phyloP scores from a whole-genome alignment of 2,329 filamentous ascomycete species.

The Ophiostoma quercus region DNA sequence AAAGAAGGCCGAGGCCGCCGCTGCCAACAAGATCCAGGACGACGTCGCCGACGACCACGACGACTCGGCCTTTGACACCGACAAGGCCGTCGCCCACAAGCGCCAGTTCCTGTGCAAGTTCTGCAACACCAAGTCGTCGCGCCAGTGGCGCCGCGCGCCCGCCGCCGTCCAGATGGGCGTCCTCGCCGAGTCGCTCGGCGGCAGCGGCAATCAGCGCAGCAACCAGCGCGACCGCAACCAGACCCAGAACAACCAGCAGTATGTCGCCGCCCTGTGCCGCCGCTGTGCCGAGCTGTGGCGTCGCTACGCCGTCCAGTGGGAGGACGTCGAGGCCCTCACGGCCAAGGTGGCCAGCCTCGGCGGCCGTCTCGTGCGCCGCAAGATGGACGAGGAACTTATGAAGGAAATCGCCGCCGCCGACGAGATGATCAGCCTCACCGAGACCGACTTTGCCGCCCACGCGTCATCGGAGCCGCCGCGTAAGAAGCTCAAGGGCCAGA shows the following conservation, averaged over 20 bases:
- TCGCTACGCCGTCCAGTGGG: slow-evolving; percentile 92
- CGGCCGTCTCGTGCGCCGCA: slow-evolving; percentile 77
- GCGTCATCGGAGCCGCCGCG: slow-evolving; percentile 49
- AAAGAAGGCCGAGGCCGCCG: slow-evolving; percentile 63
- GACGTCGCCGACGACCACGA: slow-evolving; percentile 90
- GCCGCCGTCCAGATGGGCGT: slow-evolving; percentile 47
- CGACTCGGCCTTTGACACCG: slow-evolving; percentile 90
- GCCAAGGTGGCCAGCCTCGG: slow-evolving; percentile 80
- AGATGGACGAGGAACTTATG: slow-evolving; percentile 84
- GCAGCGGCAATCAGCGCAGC: slow-evolving; percentile 57
- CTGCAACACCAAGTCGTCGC: slow-evolving; percentile 70
- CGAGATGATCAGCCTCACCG: slow-evolving; percentile 49
- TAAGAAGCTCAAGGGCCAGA: slow-evolving; percentile 56
- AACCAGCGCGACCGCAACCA: slow-evolving; percentile 72
- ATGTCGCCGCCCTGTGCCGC: slow-evolving; percentile 78
- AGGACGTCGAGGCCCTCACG: slow-evolving; percentile 83
- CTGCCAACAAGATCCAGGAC: slow-evolving; percentile 69
- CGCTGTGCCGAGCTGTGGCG: slow-evolving; percentile 92
- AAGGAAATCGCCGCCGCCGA: slow-evolving; percentile 65
- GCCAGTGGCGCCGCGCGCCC: slow-evolving; percentile 89
- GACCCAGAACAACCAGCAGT: slow-evolving; percentile 40
- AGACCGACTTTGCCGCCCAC: slow-evolving; percentile 28
- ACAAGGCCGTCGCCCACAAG: slow-evolving; percentile 74
- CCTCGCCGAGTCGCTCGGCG: slow-evolving; percentile 53
- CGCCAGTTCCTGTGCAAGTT: slow-evolving; percentile 91